Percentiles rank a stretch among this genome's conserved stretches.
Evolutionary conservation across 2,329 filamentous ascomycete species (phyloP).

Genomic region (Colletotrichum sp.): DNA sequence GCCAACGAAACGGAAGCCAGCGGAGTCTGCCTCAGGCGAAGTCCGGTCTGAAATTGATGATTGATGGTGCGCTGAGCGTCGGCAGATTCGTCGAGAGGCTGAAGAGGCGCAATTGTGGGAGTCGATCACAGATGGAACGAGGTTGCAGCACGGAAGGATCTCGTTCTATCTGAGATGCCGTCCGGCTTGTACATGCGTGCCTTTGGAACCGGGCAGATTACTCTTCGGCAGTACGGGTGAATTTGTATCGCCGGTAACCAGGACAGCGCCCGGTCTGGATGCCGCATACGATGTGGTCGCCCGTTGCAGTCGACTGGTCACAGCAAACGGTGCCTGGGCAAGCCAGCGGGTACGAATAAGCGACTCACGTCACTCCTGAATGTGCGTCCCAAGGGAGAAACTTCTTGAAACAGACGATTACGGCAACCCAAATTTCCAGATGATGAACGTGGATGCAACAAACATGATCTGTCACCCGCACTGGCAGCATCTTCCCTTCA

Average conservation of each 20-base stretch:
- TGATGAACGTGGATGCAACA: not conserved
- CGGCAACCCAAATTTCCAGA: not conserved
- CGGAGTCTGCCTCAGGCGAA: not conserved
- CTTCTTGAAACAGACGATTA: conserved; percentile 4
- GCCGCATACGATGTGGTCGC: not conserved
- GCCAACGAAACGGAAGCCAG: not conserved
- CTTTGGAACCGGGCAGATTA: not conserved
- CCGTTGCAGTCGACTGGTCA: not conserved
- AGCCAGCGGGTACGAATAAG: not conserved
- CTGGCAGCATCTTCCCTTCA: not conserved
- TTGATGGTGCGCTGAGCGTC: not conserved
- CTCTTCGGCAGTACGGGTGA: not conserved
- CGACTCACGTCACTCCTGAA: not conserved
- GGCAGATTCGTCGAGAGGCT: not conserved
- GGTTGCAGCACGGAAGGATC: not conserved
- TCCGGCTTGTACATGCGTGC: not conserved
- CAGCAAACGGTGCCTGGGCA: not conserved
- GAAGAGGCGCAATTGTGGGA: not conserved
- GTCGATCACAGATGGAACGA: not conserved
- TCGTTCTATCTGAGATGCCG: not conserved
- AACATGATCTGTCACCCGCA: not conserved
- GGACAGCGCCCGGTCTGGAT: not conserved
- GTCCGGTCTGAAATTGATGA: conserved; percentile 6
- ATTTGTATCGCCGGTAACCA: not conserved
- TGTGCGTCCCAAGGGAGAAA: not conserved